Conservation (phyloP, 768 basidiomycete genomes). For the Leccinum longicurvipes region DNA sequence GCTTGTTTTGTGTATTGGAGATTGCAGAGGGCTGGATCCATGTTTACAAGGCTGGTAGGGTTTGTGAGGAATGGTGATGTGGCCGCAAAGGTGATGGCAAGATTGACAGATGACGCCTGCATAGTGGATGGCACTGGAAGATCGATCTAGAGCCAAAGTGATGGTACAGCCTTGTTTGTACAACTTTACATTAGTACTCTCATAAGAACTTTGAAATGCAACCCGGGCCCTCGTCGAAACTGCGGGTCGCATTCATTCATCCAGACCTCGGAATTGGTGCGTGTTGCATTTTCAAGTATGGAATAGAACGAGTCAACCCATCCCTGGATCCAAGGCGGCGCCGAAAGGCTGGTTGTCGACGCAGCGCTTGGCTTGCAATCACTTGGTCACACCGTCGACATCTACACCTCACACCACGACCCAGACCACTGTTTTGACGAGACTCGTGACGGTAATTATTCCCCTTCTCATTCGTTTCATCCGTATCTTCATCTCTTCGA, state of each 20-base stretch:
- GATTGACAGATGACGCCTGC: constrained; percentile 12
- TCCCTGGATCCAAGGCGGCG: background rate
- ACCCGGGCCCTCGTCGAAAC: constrained; percentile 11
- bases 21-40: constrained; percentile 20
- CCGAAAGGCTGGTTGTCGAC: background rate
- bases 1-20: constrained; percentile 23
- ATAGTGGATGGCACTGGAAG: background rate
- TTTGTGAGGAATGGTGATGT: constrained; percentile 23
- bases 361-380: constrained; percentile 86
- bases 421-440: constrained; percentile 88
- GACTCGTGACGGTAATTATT: constrained; percentile 71
- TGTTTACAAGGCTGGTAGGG: constrained; percentile 18
- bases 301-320: background rate
- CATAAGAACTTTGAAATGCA: no score
- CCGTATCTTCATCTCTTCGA: constrained; percentile 12
- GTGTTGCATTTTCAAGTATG: background rate
- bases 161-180: no score
- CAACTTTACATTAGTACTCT: no score
- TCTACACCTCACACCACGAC: constrained; percentile 95
- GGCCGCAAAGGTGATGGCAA: constrained; percentile 30
- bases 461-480: no score
- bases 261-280: constrained; percentile 93
- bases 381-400: constrained; percentile 78
- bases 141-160: no score
- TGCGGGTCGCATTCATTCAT: constrained; percentile 82